A percentile compares a stretch with the other conserved stretches of the same genome.
Evolutionary conservation across 1,284 basidiomycete genomes (phyloP).

Genomic region (Rhodotorula sp.): DNA sequence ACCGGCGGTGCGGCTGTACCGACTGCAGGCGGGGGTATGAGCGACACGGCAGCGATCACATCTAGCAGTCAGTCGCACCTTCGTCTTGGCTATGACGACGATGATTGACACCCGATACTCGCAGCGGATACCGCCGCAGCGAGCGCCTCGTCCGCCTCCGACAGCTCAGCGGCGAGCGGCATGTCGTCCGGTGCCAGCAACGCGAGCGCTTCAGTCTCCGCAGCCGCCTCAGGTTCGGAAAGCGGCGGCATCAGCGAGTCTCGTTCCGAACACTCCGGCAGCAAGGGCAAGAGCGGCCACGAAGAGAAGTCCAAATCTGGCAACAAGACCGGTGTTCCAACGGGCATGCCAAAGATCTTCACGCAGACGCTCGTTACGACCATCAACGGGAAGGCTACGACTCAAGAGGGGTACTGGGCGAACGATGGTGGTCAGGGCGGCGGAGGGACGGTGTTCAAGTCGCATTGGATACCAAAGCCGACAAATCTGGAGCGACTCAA

Average conservation of each 20-base stretch:
- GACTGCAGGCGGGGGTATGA: not conserved
- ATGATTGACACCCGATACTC: too few relatives aligned
- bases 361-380: not conserved
- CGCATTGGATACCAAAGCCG: too few relatives aligned
- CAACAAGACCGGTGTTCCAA: not conserved
- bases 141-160: too few relatives aligned
- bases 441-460: not conserved
- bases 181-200: too few relatives aligned
- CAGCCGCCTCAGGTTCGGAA: not conserved
- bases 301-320: not conserved
- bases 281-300: not conserved
- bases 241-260: not conserved
- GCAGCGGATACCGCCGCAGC: too few relatives aligned
- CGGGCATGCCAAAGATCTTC: not conserved
- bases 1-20: not conserved
- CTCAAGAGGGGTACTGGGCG: not conserved
- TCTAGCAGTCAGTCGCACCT: not conserved
- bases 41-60: not conserved
- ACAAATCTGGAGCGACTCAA: too few relatives aligned
- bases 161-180: too few relatives aligned
- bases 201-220: not conserved
- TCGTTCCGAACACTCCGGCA: not conserved
- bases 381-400: constrained; percentile 1
- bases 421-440: not conserved
- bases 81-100: too few relatives aligned